These are phyloP conservation scores for Penicillium corylophilum DNA, from an alignment of 2,329 filamentous ascomycete species.

Conservation along the genomic window DNA sequence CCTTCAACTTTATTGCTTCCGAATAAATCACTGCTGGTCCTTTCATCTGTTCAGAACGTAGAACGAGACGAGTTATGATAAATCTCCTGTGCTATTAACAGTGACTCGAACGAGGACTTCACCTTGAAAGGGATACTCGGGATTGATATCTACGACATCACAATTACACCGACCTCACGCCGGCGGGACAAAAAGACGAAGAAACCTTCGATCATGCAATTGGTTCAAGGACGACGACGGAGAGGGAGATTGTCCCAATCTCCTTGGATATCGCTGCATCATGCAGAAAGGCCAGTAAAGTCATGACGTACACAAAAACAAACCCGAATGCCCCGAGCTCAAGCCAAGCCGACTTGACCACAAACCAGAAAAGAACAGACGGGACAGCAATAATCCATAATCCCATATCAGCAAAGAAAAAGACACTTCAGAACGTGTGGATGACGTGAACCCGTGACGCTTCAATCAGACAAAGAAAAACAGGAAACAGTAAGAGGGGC, in stretches of 20 bases:
- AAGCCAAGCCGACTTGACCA: constrained; percentile 21
- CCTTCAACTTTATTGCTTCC: constrained; percentile 9
- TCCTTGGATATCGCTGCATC: constrained; percentile 39
- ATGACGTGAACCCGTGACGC: constrained; percentile 29
- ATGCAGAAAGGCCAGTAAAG: constrained; percentile 26
- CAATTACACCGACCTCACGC: background rate
- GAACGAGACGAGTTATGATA: background rate
- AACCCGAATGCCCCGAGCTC: constrained; percentile 23
- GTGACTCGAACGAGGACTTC: background rate
- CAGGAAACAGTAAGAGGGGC: constrained; percentile 12
- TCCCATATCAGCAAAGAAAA: constrained; percentile 16
- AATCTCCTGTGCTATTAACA: background rate
- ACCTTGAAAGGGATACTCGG: background rate
- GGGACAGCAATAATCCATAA: constrained; percentile 16
- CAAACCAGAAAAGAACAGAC: constrained; percentile 14
- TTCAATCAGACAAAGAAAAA: constrained; percentile 18
- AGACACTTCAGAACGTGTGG: constrained; percentile 17
- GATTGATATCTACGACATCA: background rate
- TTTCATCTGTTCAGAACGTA: background rate
- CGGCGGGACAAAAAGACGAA: constrained; percentile 18
- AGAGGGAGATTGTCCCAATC: constrained; percentile 26
- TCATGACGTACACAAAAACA: constrained; percentile 29
- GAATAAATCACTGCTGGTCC: background rate
- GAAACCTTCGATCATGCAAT: constrained; percentile 35
- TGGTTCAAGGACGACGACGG: constrained; percentile 28